Conservation (phyloP, 192 early-diverging fungal genomes). For the Jimgerdemannia flammicorona region DNA sequence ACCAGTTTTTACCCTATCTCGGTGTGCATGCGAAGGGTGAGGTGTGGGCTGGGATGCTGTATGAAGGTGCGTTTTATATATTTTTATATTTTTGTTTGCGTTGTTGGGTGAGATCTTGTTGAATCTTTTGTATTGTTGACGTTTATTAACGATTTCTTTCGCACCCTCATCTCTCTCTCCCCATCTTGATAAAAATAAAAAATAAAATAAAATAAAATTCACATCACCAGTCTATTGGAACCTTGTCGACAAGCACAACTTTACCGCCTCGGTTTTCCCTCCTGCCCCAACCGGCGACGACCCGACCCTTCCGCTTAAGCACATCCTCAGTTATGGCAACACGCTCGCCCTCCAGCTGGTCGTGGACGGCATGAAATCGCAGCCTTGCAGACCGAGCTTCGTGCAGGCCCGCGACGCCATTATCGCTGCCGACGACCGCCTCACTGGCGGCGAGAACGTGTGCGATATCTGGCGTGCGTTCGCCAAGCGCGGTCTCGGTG, state of each 20-base stretch:
- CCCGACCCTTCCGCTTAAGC: slow-evolving; percentile 10
- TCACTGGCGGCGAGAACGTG: slow-evolving; percentile 61
- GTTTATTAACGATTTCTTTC: too few relatives aligned
- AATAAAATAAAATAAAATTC: too few relatives aligned
- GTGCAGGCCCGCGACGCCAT: slow-evolving; percentile 73
- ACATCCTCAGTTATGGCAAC: slow-evolving; percentile 57
- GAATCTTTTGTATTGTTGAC: too few relatives aligned
- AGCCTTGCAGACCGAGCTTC: slow-evolving; percentile 74
- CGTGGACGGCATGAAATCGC: slow-evolving; percentile 71
- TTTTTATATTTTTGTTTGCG: too few relatives aligned
- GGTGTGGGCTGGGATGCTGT: slow-evolving; percentile 92
- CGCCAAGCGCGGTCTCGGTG: slow-evolving; percentile 90
- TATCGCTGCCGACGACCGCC: slow-evolving; percentile 56
- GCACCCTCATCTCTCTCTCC: too few relatives aligned
- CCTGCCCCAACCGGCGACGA: slow-evolving; percentile 16
- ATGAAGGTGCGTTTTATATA: slow-evolving; percentile 48
- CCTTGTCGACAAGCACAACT: slow-evolving; percentile 55
- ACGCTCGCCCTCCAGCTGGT: slow-evolving; percentile 66
- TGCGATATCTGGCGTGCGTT: slow-evolving; percentile 77
- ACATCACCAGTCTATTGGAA: slow-evolving; percentile 64
- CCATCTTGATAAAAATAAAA: too few relatives aligned
- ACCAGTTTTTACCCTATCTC: slow-evolving; percentile 82
- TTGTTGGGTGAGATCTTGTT: too few relatives aligned
- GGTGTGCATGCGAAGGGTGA: slow-evolving; percentile 88
- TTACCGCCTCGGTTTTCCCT: slow-evolving; percentile 54